A percentile compares a stretch with the other conserved stretches of the same genome.
These are phyloP conservation scores for Fusarium scirpi DNA, from an alignment of 2,329 filamentous ascomycete genomes.

Conservation along the genomic window DNA sequence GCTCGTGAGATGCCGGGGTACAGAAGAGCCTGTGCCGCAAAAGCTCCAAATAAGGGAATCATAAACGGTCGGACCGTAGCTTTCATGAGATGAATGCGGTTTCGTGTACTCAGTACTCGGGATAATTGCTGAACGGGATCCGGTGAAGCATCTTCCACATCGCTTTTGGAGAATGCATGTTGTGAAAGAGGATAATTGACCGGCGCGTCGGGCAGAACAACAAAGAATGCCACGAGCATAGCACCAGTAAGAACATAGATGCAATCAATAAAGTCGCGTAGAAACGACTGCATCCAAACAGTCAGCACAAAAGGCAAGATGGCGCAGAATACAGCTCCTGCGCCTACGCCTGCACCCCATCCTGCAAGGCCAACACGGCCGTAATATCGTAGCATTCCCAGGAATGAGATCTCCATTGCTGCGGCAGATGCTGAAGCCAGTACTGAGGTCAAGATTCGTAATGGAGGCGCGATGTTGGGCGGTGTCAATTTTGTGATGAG, in stretches of 20 bases:
- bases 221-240: conserved; percentile 46
- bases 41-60: conserved; percentile 45
- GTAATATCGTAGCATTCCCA: conserved; percentile 49
- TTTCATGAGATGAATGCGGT: conserved; percentile 24
- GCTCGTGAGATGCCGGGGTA: conserved; percentile 49
- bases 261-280: conserved; percentile 48
- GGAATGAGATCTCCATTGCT: conserved; percentile 50
- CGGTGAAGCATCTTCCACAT: conserved; percentile 43
- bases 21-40: conserved; percentile 41
- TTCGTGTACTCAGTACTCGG: conserved; percentile 27
- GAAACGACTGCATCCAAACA: conserved; percentile 41
- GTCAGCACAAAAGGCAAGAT: conserved; percentile 50
- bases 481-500: conserved; percentile 47
- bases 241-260: conserved; percentile 45
- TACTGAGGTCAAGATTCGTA: conserved; percentile 47
- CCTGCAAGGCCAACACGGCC: conserved; percentile 50
- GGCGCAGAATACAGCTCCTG: conserved; percentile 47
- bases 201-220: conserved; percentile 46
- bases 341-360: conserved; percentile 53
- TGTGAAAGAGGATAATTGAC: conserved; percentile 39
- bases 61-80: conserved; percentile 44
- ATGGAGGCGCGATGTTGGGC: conserved; percentile 50
- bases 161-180: conserved; percentile 19
- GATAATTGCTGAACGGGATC: conserved; percentile 48
- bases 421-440: conserved; percentile 49